Percentiles rank a stretch among this genome's conserved stretches.
These are phyloP conservation scores for Gossypium herbaceum DNA, from an alignment of 345 rosid genomes.

Conservation along the genomic window DNA sequence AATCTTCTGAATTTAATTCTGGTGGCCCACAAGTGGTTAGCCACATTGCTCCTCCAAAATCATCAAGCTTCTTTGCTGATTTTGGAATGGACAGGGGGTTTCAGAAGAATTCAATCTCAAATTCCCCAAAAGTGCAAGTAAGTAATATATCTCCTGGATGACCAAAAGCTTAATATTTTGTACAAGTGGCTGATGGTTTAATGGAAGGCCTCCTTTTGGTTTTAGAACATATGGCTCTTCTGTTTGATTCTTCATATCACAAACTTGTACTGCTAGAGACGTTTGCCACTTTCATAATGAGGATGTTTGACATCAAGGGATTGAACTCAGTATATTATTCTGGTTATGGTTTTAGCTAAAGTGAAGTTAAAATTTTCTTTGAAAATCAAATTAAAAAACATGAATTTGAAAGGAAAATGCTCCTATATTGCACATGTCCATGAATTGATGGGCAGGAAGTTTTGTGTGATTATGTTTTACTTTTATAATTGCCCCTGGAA, in stretches of 20 bases:
- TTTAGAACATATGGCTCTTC: not conserved
- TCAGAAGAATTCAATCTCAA: slow-evolving; percentile 55
- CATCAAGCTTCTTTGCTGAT: slow-evolving; percentile 83
- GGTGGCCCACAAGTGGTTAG: slow-evolving; percentile 67
- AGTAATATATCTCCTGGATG: slow-evolving; percentile 6
- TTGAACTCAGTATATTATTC: not conserved
- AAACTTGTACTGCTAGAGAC: not conserved
- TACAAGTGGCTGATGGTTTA: not conserved
- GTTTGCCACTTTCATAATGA: not conserved
- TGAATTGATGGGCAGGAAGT: slow-evolving; percentile 6
- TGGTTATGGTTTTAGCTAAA: not conserved
- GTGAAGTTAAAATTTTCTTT: not conserved
- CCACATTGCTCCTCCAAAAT: slow-evolving; percentile 94
- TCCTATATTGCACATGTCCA: not conserved
- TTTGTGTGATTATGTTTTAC: not conserved
- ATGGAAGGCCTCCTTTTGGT: not conserved
- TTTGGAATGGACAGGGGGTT: slow-evolving; percentile 81
- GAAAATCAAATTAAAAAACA: not conserved
- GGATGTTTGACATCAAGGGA: not conserved
- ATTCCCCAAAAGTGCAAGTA: slow-evolving; percentile 72
- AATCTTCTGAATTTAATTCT: slow-evolving; percentile 46
- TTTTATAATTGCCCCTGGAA: not conserved
- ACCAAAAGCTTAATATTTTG: not conserved
- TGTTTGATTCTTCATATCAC: not conserved
- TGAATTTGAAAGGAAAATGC: not conserved